Evolutionary conservation across 1,284 basidiomycete species (phyloP).

Genomic region (Uromyces viciae-fabae): DNA sequence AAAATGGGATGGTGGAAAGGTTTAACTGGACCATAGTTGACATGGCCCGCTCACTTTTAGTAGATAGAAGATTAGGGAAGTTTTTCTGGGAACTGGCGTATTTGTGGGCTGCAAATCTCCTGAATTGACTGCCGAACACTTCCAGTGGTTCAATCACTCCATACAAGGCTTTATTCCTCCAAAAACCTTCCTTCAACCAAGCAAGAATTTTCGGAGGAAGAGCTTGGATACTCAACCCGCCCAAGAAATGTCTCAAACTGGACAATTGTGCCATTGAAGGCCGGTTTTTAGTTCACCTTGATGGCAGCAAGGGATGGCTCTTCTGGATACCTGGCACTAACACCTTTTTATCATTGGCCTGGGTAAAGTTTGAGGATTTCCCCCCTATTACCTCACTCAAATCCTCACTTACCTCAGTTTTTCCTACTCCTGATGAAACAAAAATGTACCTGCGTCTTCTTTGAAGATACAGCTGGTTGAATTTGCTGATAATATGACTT

Average conservation of each 20-base stretch:
- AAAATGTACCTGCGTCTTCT: no score
- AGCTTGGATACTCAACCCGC: neutral
- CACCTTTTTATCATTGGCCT: no score
- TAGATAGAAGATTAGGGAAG: neutral
- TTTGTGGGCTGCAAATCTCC: neutral
- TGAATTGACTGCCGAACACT: neutral
- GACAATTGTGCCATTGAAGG: neutral
- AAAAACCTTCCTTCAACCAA: neutral
- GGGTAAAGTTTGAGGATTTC: no score
- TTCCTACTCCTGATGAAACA: no score
- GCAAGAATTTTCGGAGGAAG: neutral
- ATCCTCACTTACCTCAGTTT: no score
- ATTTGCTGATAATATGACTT: neutral
- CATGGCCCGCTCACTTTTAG: neutral
- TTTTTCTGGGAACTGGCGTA: neutral
- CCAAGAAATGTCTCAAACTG: neutral
- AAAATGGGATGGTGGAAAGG: neutral
- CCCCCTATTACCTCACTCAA: no score
- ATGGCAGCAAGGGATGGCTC: neutral
- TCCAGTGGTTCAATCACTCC: neutral
- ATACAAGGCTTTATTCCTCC: neutral
- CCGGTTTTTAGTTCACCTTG: neutral
- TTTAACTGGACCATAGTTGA: neutral
- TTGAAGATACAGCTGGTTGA: neutral
- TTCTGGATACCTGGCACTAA: no score